Percentiles rank a stretch among this genome's conserved stretches.
Evolutionary conservation across 257 asterid species (phyloP).

Genomic region (Galeopsis tetrahit): DNA sequence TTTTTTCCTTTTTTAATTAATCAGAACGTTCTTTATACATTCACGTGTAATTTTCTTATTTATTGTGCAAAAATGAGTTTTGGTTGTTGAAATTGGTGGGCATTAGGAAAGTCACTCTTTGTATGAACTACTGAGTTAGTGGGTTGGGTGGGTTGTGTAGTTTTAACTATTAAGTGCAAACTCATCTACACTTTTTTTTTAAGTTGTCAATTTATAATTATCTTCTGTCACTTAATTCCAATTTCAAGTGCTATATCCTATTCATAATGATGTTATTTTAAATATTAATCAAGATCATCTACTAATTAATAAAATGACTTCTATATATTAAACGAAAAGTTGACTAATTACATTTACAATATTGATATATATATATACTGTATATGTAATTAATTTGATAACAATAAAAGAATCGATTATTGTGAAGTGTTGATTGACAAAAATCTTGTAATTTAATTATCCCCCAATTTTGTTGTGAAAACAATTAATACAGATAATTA

Average conservation of each 20-base stretch:
- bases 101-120: slow-evolving; percentile 30
- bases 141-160: slow-evolving; percentile 33
- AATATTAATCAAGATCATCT: not conserved
- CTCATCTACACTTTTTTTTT: not conserved
- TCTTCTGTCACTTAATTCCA: not conserved
- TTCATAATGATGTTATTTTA: not conserved
- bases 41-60: not conserved
- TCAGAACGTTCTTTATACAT: not conserved
- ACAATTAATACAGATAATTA: not conserved
- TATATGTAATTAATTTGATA: not conserved
- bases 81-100: slow-evolving; percentile 44
- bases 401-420: not conserved
- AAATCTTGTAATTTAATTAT: not conserved
- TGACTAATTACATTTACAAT: not conserved
- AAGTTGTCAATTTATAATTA: not conserved
- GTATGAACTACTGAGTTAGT: slow-evolving; percentile 8
- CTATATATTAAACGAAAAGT: not conserved
- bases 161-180: slow-evolving; percentile 3
- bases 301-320: not conserved
- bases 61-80: slow-evolving; percentile 11
- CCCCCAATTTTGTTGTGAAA: not conserved
- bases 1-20: not conserved
- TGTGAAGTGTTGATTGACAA: not conserved
- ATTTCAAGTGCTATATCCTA: not conserved
- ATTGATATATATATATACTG: not conserved